Evolutionary conservation across 1,139 yeast genomes (phyloP), one percentile per base, ranked within the genome.

Genomic region (Suhomyces maxii): DNA sequence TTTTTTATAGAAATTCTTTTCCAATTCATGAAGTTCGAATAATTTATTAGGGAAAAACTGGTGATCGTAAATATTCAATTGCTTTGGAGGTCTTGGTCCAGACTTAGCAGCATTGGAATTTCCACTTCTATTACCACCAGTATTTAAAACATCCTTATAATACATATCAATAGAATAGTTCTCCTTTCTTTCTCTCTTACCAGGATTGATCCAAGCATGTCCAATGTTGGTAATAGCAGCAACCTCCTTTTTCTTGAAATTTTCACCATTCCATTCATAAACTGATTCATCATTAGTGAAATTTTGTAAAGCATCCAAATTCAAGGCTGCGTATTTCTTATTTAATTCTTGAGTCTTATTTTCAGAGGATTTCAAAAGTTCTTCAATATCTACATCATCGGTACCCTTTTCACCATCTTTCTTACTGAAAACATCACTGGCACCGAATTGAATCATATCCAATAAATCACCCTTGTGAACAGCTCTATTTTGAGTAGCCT

Each of bases 261-360:
- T 86, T 53, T 84, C 83, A 40, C 95, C 95, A 63, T 86, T 84
- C 95, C 95, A 86, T 64, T 86, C 93, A 63, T 86, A 86, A 7
- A 88, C 90, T 2, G 90, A 84, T 47, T 73, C 80, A 39, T 81
- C 79, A 50, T 74, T 75, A 26, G 83, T 76, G 58, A 84, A 86
- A 58, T 85, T 85, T 58, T 86, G 95, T 48, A 86, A 71, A 44
- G 89, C 95, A 64, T 83, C 89, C 48, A 86, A 71, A 46, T 89
- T 87, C 43, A 86, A 71, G 41, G 83, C 77, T 12, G 82, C 79
- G 58, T 83, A 86, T 60, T 83, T 83, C 36, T 80, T 72, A 56
- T 82, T 83, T 53, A 87, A 69, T 58, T 82, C 80, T 41, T 71
- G 68, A 0, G 95, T 86, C 54, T 82, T 86, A 39, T 67, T 66